Evolutionary conservation across 2,329 filamentous ascomycete species (phyloP).

Genomic region (Trichoderma endophyticum): DNA sequence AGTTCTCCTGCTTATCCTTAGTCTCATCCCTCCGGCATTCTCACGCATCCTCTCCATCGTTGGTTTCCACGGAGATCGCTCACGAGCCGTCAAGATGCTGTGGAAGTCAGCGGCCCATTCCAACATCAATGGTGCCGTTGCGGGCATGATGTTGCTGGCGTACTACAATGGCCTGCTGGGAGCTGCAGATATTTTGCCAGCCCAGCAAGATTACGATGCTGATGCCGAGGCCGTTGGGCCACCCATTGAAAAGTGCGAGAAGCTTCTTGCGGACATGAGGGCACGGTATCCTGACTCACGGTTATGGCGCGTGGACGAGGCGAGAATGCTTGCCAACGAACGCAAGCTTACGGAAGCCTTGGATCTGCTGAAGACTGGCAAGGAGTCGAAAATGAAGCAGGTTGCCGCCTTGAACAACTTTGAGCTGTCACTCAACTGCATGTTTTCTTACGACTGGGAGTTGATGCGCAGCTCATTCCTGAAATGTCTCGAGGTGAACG

Average conservation of each 20-base stretch:
- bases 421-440: slow-evolving; percentile 72
- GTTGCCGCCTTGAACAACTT: slow-evolving; percentile 82
- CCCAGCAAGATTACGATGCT: slow-evolving; percentile 49
- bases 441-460: slow-evolving; percentile 76
- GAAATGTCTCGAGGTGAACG: slow-evolving; percentile 73
- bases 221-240: slow-evolving; percentile 65
- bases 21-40: slow-evolving; percentile 88
- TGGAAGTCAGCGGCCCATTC: slow-evolving; percentile 85
- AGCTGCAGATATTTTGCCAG: slow-evolving; percentile 81
- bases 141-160: slow-evolving; percentile 73
- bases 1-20: slow-evolving; percentile 79
- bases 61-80: slow-evolving; percentile 85
- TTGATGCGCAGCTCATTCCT: slow-evolving; percentile 73
- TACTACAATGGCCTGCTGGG: slow-evolving; percentile 88
- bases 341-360: slow-evolving; percentile 66
- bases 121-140: slow-evolving; percentile 90
- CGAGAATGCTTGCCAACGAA: slow-evolving; percentile 68
- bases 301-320: slow-evolving; percentile 87
- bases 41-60: slow-evolving; percentile 82
- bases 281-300: slow-evolving; percentile 74
- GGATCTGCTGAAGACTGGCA: slow-evolving; percentile 56
- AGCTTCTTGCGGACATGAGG: slow-evolving; percentile 71
- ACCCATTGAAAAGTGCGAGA: slow-evolving; percentile 64
- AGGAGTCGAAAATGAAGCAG: slow-evolving; percentile 76
- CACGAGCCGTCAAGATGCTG: slow-evolving; percentile 77